phyloP scores from a whole-genome alignment of 2,329 filamentous ascomycete species.

The Incumbomyces lentus region DNA sequence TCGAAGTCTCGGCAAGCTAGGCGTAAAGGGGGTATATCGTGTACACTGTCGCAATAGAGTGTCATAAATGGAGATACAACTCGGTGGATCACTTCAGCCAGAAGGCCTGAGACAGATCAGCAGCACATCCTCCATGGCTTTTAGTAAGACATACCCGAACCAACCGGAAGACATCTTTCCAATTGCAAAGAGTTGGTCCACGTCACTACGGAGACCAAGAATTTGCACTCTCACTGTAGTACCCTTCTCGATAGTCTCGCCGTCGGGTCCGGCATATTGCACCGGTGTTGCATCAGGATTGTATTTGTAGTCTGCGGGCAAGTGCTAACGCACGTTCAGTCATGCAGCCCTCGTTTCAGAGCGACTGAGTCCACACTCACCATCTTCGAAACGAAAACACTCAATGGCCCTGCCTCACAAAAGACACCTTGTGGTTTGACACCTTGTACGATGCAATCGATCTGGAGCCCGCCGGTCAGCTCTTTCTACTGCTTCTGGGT shows the following conservation, averaged over 20 bases:
- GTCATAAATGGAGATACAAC: no score
- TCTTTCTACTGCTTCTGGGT: background rate
- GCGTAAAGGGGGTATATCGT: no score
- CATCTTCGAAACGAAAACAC: slow-evolving; percentile 43
- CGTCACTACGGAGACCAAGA: slow-evolving; percentile 84
- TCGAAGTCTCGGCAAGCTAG: no score
- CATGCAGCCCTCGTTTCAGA: slow-evolving; percentile 6
- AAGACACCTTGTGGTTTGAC: slow-evolving; percentile 86
- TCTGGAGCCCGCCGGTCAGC: slow-evolving; percentile 41
- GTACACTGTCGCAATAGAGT: no score
- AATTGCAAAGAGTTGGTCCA: slow-evolving; percentile 92
- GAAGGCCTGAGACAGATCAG: no score
- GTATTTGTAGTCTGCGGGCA: slow-evolving; percentile 84
- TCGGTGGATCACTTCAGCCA: no score
- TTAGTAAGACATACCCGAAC: slow-evolving; percentile 22
- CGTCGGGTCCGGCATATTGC: slow-evolving; percentile 83
- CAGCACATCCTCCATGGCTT: no score
- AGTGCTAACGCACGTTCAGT: slow-evolving; percentile 34
- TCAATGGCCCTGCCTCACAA: slow-evolving; percentile 38
- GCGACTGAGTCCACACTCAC: slow-evolving; percentile 6
- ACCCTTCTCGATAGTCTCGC: slow-evolving; percentile 85
- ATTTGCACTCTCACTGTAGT: slow-evolving; percentile 91
- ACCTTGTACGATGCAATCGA: slow-evolving; percentile 85
- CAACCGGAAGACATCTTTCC: slow-evolving; percentile 81
- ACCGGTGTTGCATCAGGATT: slow-evolving; percentile 94